Evolutionary conservation across 2,329 filamentous ascomycete species (phyloP).

Genomic region (Acarospora socialis): DNA sequence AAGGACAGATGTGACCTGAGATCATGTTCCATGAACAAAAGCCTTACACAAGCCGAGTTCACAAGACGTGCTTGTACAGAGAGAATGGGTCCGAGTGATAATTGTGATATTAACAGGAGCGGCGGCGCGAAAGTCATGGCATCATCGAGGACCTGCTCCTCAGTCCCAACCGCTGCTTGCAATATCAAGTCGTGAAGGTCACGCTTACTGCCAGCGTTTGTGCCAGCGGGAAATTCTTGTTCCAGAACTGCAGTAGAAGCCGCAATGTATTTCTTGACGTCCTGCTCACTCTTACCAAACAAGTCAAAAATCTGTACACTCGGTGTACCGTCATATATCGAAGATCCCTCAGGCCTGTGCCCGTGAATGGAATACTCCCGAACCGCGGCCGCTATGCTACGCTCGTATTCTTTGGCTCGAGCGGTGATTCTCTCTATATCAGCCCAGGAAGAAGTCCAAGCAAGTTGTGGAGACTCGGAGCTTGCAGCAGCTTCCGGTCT

Average conservation of each 20-base stretch:
- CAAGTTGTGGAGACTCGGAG: background rate
- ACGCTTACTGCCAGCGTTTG: background rate
- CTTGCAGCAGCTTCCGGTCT: background rate
- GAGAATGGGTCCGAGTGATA: conserved; percentile 65
- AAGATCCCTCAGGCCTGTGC: background rate
- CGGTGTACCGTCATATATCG: background rate
- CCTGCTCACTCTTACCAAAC: background rate
- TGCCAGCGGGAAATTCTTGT: background rate
- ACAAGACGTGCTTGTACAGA: conserved; percentile 61
- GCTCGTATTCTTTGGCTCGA: conserved; percentile 8
- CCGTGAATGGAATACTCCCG: conserved; percentile 2
- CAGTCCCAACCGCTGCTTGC: background rate
- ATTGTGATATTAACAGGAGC: conserved; percentile 16
- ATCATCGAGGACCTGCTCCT: background rate
- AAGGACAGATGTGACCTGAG: conserved; percentile 58
- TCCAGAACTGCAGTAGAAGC: background rate
- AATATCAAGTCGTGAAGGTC: background rate
- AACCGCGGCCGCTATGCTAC: conserved; percentile 6
- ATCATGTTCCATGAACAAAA: conserved; percentile 62
- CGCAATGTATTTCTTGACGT: background rate
- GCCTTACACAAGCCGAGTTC: conserved; percentile 58
- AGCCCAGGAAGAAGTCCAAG: conserved; percentile 11
- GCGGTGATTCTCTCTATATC: conserved; percentile 7
- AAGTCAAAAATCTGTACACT: background rate
- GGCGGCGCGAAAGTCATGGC: conserved; percentile 7